Percentiles rank a stretch among this genome's conserved stretches.
Evolutionary conservation across 2,329 filamentous ascomycete species (phyloP).

Genomic region (Aspergillus quadrilineatus): DNA sequence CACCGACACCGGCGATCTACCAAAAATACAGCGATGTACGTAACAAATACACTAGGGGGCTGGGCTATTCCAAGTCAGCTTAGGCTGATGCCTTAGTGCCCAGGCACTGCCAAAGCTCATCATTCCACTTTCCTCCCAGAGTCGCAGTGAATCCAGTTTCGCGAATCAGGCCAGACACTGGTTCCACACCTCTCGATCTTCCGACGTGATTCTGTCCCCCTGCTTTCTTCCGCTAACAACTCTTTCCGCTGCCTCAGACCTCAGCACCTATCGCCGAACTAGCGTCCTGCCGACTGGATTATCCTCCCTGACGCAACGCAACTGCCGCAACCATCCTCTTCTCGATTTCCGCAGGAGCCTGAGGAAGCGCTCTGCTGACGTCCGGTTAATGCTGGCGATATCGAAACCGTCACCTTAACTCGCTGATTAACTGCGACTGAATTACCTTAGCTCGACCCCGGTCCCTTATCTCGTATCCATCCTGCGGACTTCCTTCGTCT

Average conservation of each 20-base stretch:
- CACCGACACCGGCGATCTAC: conserved; percentile 14
- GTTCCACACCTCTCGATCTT: conserved; percentile 24
- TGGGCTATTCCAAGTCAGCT: conserved; percentile 3
- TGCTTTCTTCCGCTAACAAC: conserved; percentile 15
- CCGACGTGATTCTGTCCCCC: conserved; percentile 22
- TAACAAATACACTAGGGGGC: background rate
- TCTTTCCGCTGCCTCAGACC: conserved; percentile 7
- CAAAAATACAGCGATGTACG: conserved; percentile 6
- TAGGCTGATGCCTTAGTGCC: conserved; percentile 21
- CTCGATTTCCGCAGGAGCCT: conserved; percentile 21
- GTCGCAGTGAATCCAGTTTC: background rate
- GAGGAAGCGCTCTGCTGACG: conserved; percentile 11
- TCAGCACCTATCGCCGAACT: conserved; percentile 20
- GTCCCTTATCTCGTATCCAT: conserved; percentile 16
- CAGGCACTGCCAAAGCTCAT: conserved; percentile 18
- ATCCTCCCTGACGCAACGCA: conserved; percentile 8
- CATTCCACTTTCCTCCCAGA: conserved; percentile 7
- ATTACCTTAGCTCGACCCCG: conserved; percentile 9
- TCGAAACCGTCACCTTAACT: conserved; percentile 16
- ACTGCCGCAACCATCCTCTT: conserved; percentile 22
- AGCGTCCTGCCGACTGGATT: conserved; percentile 20
- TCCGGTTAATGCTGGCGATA: conserved; percentile 15
- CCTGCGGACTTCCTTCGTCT: conserved; percentile 3
- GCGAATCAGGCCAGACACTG: conserved; percentile 12
- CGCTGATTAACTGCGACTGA: conserved; percentile 10